phyloP scores from a whole-genome alignment of 441 rosid species.

The Codiaeum variegatum region DNA sequence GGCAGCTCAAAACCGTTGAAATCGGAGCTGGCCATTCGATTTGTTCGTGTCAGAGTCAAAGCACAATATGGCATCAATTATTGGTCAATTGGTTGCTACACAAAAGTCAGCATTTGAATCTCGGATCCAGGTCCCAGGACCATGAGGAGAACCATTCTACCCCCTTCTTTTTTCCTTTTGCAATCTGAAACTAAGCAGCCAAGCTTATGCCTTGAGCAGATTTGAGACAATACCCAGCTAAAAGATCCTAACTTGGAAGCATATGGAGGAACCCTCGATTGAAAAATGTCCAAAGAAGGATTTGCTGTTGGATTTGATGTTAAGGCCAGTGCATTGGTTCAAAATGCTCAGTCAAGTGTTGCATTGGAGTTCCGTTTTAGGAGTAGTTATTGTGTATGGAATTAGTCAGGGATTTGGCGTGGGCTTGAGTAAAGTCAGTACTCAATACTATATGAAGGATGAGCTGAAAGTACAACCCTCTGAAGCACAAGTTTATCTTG shows the following conservation, averaged over 20 bases:
- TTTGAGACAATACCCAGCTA: constrained; percentile 1
- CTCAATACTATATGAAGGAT: constrained; percentile 68
- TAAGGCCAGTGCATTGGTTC: constrained; percentile 44
- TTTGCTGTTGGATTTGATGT: constrained; percentile 24
- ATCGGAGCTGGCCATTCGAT: background rate
- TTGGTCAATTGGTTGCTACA: background rate
- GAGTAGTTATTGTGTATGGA: constrained; percentile 59
- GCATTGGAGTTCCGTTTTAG: constrained; percentile 71
- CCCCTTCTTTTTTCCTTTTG: background rate
- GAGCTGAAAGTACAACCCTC: constrained; percentile 66
- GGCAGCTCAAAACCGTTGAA: background rate
- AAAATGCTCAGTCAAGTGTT: constrained; percentile 43
- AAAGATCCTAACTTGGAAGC: background rate
- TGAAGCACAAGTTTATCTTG: constrained; percentile 51
- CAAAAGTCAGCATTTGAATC: background rate
- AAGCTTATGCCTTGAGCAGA: background rate
- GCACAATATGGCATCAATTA: background rate
- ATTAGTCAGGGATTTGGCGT: constrained; percentile 61
- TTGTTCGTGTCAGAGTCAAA: background rate
- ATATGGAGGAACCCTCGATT: constrained; percentile 19
- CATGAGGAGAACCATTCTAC: background rate
- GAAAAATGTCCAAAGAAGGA: constrained; percentile 23
- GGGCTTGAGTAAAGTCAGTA: constrained; percentile 49
- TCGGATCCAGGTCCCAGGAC: background rate
- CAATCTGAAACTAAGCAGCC: background rate